Conservation (phyloP, 169 alveolate species). For the Plasmodium fragile region DNA sequence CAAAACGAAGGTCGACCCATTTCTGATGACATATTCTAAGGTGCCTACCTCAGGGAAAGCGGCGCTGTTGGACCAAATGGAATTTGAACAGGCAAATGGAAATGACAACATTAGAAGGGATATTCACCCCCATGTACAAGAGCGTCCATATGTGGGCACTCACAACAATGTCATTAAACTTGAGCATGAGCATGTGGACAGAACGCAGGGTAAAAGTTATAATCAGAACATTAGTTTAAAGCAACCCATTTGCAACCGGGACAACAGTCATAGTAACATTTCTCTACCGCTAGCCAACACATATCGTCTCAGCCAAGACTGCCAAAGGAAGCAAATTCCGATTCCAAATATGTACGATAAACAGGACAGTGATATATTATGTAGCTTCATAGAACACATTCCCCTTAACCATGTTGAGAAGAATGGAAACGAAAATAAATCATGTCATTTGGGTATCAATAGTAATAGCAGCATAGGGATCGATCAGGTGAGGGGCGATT, state of each 20-base stretch:
- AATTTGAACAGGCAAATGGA: not conserved
- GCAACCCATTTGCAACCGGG: not conserved
- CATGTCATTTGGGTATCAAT: not conserved
- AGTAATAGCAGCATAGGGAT: not conserved
- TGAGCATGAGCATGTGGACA: not conserved
- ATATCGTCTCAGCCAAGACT: not conserved
- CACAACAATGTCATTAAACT: not conserved
- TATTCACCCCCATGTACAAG: not conserved
- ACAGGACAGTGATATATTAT: not conserved
- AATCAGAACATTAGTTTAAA: not conserved
- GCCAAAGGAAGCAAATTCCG: not conserved
- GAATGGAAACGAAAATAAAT: not conserved
- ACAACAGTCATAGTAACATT: not conserved
- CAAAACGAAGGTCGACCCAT: not conserved
- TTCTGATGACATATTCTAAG: not conserved
- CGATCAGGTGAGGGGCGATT: not conserved
- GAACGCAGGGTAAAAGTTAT: not conserved
- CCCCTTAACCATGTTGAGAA: not conserved
- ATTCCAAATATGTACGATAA: not conserved
- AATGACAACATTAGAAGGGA: not conserved
- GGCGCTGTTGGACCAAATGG: not conserved
- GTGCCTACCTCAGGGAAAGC: not conserved
- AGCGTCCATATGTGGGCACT: not conserved
- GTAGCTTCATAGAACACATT: not conserved
- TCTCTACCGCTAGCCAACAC: not conserved